Evolutionary conservation across 345 rosid genomes (phyloP).

Genomic region (Dipteronia sinensis): DNA sequence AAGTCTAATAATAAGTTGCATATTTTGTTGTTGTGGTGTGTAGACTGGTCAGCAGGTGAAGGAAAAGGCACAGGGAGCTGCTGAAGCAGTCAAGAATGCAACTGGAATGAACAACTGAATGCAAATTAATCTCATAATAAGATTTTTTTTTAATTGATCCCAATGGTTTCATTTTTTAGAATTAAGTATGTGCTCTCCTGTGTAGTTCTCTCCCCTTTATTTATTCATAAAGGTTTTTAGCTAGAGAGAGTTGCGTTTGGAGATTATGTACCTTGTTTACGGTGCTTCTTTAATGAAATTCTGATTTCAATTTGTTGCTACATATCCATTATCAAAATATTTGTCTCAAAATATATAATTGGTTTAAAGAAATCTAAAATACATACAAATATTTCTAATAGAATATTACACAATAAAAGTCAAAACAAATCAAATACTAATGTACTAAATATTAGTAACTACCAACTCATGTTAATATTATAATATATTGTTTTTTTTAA

Average conservation of each 20-base stretch:
- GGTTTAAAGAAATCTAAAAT: too few relatives aligned
- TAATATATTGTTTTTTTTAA: too few relatives aligned
- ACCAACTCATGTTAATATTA: too few relatives aligned
- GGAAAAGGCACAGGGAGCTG: slow-evolving; percentile 62
- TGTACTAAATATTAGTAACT: too few relatives aligned
- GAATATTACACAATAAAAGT: too few relatives aligned
- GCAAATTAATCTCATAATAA: neutral
- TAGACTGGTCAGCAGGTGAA: slow-evolving; percentile 65
- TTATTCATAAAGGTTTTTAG: too few relatives aligned
- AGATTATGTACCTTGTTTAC: neutral
- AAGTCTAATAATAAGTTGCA: neutral
- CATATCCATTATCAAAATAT: too few relatives aligned
- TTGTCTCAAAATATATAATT: too few relatives aligned
- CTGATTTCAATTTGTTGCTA: neutral
- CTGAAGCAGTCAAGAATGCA: slow-evolving; percentile 67
- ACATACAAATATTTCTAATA: too few relatives aligned
- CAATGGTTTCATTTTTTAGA: neutral
- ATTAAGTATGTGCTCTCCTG: neutral
- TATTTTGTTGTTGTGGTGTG: neutral
- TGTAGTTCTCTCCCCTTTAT: too few relatives aligned
- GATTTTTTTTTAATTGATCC: neutral
- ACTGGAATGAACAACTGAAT: slow-evolving; percentile 52
- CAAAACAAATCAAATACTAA: too few relatives aligned
- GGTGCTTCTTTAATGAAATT: slow-evolving; percentile 9
- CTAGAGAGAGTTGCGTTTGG: neutral